Percentiles rank a stretch among this genome's conserved stretches.
These are phyloP conservation scores for Allantophomopsis cytisporea DNA, from an alignment of 2,329 filamentous ascomycete genomes.

Conservation along the genomic window DNA sequence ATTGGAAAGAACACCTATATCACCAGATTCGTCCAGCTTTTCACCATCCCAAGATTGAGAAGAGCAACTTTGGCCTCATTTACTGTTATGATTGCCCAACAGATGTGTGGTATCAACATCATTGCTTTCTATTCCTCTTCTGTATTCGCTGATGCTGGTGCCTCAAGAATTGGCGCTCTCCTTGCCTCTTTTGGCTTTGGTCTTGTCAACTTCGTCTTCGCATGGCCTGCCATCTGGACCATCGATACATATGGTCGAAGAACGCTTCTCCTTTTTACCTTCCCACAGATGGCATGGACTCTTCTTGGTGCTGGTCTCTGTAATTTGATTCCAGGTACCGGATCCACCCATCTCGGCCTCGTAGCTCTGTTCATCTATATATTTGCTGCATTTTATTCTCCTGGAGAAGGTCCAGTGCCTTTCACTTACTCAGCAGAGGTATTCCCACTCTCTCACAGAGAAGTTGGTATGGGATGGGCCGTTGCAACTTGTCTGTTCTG, in stretches of 20 bases:
- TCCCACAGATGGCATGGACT: conserved; percentile 45
- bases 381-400: conserved; percentile 48
- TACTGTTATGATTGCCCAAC: conserved; percentile 56
- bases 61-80: conserved; percentile 45
- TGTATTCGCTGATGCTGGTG: conserved; percentile 43
- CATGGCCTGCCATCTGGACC: conserved; percentile 47
- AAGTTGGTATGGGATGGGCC: conserved; percentile 58
- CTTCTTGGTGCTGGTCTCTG: conserved; percentile 37
- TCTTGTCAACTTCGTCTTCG: conserved; percentile 51
- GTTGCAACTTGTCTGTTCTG: conserved; percentile 51
- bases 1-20: conserved; percentile 37
- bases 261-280: conserved; percentile 47
- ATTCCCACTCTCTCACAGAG: conserved; percentile 56
- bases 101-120: conserved; percentile 38
- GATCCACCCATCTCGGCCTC: conserved; percentile 29
- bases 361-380: conserved; percentile 47
- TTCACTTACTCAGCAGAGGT: conserved; percentile 59
- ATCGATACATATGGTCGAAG: conserved; percentile 57
- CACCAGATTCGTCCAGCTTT: conserved; percentile 43
- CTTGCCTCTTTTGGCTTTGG: conserved; percentile 50
- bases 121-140: conserved; percentile 47
- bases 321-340: conserved; percentile 34
- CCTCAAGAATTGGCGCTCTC: conserved; percentile 35
- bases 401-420: conserved; percentile 54
- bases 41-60: conserved; percentile 47